phyloP scores from a whole-genome alignment of 1,139 yeast genomes.

The Candida tropicalis region DNA sequence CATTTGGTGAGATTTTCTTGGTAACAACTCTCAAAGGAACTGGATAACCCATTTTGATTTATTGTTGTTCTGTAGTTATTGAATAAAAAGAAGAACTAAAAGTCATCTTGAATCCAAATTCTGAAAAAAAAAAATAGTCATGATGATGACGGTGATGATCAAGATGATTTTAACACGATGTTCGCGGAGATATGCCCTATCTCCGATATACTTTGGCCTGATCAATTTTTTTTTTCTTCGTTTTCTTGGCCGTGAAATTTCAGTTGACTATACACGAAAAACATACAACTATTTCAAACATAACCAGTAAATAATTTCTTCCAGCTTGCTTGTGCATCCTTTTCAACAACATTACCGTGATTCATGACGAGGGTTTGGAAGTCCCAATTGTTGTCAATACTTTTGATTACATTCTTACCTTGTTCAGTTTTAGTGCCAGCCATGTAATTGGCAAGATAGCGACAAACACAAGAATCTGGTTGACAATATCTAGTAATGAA shows the following conservation, averaged over 20 bases:
- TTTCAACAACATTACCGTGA: slow-evolving; percentile 60
- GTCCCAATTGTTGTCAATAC: slow-evolving; percentile 40
- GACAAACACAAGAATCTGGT: slow-evolving; percentile 32
- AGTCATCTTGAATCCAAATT: neutral
- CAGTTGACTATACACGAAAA: neutral
- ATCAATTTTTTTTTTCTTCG: too few species aligned
- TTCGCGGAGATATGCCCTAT: too few species aligned
- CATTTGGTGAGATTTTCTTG: slow-evolving; percentile 9
- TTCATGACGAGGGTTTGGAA: slow-evolving; percentile 53
- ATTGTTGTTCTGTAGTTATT: neutral
- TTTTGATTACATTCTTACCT: slow-evolving; percentile 35
- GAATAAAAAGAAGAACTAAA: neutral
- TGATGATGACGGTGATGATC: too few species aligned
- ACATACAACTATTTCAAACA: neutral
- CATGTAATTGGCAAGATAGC: slow-evolving; percentile 20
- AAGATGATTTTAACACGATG: too few species aligned
- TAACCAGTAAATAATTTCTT: slow-evolving; percentile 13
- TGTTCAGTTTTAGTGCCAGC: slow-evolving; percentile 18
- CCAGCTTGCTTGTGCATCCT: slow-evolving; percentile 36
- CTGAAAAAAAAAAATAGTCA: too few species aligned
- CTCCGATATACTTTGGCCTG: too few species aligned
- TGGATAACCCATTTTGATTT: slow-evolving; percentile 10
- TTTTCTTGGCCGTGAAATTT: too few species aligned
- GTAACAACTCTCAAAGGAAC: slow-evolving; percentile 8
- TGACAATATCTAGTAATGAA: slow-evolving; percentile 30